Percentiles rank a stretch among this genome's conserved stretches.
phyloP scores from a whole-genome alignment of 2,329 filamentous ascomycete genomes.

The Coleophoma eucalyptorum region DNA sequence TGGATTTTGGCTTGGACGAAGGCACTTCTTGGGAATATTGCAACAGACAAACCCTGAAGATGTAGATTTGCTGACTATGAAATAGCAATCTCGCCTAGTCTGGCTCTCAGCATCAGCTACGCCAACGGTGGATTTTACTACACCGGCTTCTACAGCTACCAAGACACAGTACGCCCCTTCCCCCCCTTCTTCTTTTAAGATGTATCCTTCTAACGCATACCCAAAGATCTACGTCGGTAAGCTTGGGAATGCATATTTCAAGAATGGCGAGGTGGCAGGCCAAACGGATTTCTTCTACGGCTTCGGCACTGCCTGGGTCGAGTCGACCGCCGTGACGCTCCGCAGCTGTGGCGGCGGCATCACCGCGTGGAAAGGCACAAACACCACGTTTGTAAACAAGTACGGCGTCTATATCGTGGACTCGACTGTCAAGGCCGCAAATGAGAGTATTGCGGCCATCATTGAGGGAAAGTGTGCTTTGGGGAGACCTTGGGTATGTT shows the following conservation, averaged over 20 bases:
- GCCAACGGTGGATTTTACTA: constrained; percentile 67
- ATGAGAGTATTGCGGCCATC: constrained; percentile 35
- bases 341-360: constrained; percentile 63
- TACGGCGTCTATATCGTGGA: constrained; percentile 63
- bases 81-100: constrained; percentile 47
- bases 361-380: constrained; percentile 65
- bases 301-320: constrained; percentile 61
- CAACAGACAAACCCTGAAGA: no score
- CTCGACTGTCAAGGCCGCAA: constrained; percentile 50
- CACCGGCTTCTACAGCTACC: constrained; percentile 62
- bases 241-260: constrained; percentile 62
- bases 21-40: no score
- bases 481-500: constrained; percentile 41
- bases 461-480: constrained; percentile 42
- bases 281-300: constrained; percentile 68
- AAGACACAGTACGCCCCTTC: constrained; percentile 50
- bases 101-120: constrained; percentile 56
- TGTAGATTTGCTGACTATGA: no score
- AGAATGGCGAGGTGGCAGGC: constrained; percentile 55
- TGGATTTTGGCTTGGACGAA: no score
- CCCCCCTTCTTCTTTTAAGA: neutral
- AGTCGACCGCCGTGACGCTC: constrained; percentile 48
- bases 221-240: constrained; percentile 59
- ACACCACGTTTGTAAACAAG: constrained; percentile 63
- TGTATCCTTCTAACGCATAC: neutral